Evolutionary conservation across 2,329 filamentous ascomycete genomes (phyloP).

Genomic region (Aspergillus pseudoglaucus): DNA sequence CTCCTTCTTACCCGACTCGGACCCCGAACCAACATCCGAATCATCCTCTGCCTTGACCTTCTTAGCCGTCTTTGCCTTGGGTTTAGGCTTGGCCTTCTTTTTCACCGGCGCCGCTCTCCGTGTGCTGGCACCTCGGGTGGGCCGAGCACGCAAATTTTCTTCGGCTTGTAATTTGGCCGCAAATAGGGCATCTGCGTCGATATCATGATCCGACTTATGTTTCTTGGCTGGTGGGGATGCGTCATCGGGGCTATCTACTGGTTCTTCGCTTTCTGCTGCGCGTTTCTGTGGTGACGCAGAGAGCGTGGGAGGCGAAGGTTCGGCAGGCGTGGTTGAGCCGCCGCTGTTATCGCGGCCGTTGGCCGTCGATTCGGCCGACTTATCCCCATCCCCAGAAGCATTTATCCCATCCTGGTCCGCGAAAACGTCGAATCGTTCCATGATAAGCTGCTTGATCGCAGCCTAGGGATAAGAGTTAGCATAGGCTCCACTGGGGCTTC

Average conservation of each 20-base stretch:
- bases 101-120: slow-evolving; percentile 55
- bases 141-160: slow-evolving; percentile 69
- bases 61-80: slow-evolving; percentile 49
- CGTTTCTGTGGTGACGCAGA: slow-evolving; percentile 36
- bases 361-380: slow-evolving; percentile 13
- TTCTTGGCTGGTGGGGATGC: slow-evolving; percentile 56
- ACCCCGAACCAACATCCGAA: slow-evolving; percentile 64
- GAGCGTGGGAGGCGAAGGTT: slow-evolving; percentile 24
- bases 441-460: slow-evolving; percentile 65
- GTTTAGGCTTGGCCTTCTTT: slow-evolving; percentile 57
- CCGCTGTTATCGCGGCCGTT: slow-evolving; percentile 30
- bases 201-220: slow-evolving; percentile 53
- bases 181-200: slow-evolving; percentile 77
- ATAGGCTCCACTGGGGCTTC: neutral
- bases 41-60: slow-evolving; percentile 74
- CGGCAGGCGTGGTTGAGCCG: slow-evolving; percentile 18
- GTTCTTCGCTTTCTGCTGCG: slow-evolving; percentile 34
- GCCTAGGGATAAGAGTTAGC: slow-evolving; percentile 40
- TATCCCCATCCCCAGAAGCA: slow-evolving; percentile 23
- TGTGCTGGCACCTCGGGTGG: slow-evolving; percentile 66
- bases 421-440: slow-evolving; percentile 66
- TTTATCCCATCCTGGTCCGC: slow-evolving; percentile 40
- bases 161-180: slow-evolving; percentile 87
- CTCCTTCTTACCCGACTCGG: slow-evolving; percentile 53
- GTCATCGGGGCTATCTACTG: slow-evolving; percentile 32